These are phyloP conservation scores for Phytophthora parvispora DNA, from an alignment of 352 stramenopile genomes.

Conservation along the genomic window DNA sequence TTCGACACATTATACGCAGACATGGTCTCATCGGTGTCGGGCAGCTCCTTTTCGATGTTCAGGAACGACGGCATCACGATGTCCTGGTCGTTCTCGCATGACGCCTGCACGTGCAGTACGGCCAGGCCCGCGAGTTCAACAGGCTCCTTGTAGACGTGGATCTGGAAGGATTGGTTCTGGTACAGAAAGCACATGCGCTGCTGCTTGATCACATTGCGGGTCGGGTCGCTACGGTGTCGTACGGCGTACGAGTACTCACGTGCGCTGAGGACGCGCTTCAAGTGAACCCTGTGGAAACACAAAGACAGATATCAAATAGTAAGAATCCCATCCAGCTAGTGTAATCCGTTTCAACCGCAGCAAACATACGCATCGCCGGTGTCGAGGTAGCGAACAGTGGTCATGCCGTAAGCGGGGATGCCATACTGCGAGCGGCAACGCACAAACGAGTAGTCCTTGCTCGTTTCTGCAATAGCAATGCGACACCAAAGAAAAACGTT, in stretches of 20 bases:
- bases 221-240: slow-evolving; percentile 75
- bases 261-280: slow-evolving; percentile 87
- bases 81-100: slow-evolving; percentile 60
- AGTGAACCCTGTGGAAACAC: slow-evolving; percentile 62
- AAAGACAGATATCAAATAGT: not conserved
- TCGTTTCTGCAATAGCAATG: slow-evolving; percentile 47
- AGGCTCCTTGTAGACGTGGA: slow-evolving; percentile 90
- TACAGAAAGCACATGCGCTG: slow-evolving; percentile 90
- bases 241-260: slow-evolving; percentile 89
- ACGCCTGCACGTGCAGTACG: slow-evolving; percentile 85
- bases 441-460: slow-evolving; percentile 90
- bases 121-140: slow-evolving; percentile 62
- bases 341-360: not conserved
- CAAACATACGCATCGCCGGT: slow-evolving; percentile 80
- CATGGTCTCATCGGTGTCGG: slow-evolving; percentile 65
- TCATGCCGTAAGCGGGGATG: slow-evolving; percentile 89
- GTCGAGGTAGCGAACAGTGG: slow-evolving; percentile 83
- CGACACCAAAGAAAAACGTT: not conserved
- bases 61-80: slow-evolving; percentile 84
- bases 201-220: slow-evolving; percentile 87
- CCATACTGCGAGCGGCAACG: slow-evolving; percentile 87
- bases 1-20: slow-evolving; percentile 89
- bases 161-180: slow-evolving; percentile 90
- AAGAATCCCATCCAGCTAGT: not conserved
- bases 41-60: slow-evolving; percentile 74